phyloP scores from a whole-genome alignment of 768 basidiomycete species.

The Gloeostereum incarnatum region DNA sequence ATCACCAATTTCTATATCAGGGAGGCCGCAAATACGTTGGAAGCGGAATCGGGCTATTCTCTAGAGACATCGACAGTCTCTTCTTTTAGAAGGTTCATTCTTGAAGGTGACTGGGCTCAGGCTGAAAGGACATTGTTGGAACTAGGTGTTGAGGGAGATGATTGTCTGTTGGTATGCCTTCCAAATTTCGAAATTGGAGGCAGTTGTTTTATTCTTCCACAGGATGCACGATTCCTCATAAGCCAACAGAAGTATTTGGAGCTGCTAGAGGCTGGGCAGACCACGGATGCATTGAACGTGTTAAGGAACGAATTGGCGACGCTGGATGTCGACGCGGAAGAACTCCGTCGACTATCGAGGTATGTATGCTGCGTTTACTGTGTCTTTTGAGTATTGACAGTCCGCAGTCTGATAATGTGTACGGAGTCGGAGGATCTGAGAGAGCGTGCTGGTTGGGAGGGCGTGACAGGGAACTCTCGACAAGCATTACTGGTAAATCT shows the following conservation, averaged over 20 bases:
- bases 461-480: conserved; percentile 73
- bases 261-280: conserved; percentile 72
- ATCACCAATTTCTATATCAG: conserved; percentile 26
- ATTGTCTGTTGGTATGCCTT: conserved; percentile 56
- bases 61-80: conserved; percentile 74
- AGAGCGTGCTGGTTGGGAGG: conserved; percentile 82
- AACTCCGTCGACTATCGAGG: conserved; percentile 86
- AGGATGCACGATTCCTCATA: conserved; percentile 84
- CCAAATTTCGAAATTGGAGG: conserved; percentile 1
- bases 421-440: conserved; percentile 76
- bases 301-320: conserved; percentile 86
- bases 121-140: conserved; percentile 62
- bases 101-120: conserved; percentile 73
- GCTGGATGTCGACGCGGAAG: conserved; percentile 67
- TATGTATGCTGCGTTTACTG: conserved; percentile 19
- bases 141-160: conserved; percentile 61
- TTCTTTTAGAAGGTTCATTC: conserved; percentile 71
- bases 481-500: conserved; percentile 65
- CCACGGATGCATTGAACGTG: conserved; percentile 75
- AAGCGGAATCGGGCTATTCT: conserved; percentile 87
- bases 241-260: conserved; percentile 96
- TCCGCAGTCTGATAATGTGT: conserved; percentile 82
- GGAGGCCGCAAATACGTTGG: conserved; percentile 80
- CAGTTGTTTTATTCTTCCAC: conserved; percentile 10
- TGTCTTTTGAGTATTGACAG: conserved; percentile 10